Percentiles rank a stretch among this genome's conserved stretches.
Evolutionary conservation across 2,329 filamentous ascomycete species (phyloP).

Genomic region (Pseudocercospora crystallina): DNA sequence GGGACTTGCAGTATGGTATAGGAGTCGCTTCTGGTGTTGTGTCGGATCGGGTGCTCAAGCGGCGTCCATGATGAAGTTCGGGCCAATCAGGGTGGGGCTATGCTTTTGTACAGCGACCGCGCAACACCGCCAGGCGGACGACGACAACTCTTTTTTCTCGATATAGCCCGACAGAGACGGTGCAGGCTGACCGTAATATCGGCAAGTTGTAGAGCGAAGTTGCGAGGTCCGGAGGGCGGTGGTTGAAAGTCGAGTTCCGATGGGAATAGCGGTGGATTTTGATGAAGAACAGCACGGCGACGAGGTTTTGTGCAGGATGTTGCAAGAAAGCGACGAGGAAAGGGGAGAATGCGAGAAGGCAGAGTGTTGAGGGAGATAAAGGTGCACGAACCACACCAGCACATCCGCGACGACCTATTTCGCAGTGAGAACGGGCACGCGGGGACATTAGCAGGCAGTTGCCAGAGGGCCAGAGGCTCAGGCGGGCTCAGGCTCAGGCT

Average conservation of each 20-base stretch:
- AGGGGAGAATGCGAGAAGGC: background rate
- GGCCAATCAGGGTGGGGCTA: conserved; percentile 12
- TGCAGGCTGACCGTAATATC: background rate
- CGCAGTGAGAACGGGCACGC: no score
- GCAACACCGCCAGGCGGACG: background rate
- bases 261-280: background rate
- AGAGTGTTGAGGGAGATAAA: background rate
- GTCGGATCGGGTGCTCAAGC: no score
- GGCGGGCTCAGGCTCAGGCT: no score
- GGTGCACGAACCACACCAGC: no score
- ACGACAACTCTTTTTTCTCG: background rate
- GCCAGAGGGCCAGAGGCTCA: no score
- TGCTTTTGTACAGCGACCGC: conserved; percentile 1
- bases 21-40: no score
- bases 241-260: conserved; percentile 1
- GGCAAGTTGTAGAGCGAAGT: background rate
- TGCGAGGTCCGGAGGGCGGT: background rate
- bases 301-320: no score
- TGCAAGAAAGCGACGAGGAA: no score
- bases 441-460: no score
- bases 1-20: no score
- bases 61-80: no score
- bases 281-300: conserved; percentile 10
- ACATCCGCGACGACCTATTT: no score
- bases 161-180: background rate